phyloP scores from a whole-genome alignment of 2,329 filamentous ascomycete species.

The Thielaviopsis populi region DNA sequence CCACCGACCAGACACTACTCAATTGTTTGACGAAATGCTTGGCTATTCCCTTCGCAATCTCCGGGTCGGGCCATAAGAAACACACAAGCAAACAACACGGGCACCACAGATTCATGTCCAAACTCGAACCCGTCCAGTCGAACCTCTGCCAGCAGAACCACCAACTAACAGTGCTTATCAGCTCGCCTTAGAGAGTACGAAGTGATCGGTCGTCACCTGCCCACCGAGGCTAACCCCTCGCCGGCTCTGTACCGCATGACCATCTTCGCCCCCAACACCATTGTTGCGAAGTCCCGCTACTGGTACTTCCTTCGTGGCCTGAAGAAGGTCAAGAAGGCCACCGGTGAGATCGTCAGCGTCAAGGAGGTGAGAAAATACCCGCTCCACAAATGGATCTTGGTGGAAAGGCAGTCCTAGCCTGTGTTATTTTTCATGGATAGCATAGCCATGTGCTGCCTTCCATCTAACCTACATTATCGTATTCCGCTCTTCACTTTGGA shows the following conservation, averaged over 20 bases:
- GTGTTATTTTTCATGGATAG: background rate
- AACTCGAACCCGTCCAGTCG: conserved; percentile 9
- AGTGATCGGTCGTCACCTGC: conserved; percentile 99
- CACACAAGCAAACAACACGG: background rate
- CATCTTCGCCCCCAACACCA: conserved; percentile 95
- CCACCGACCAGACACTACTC: background rate
- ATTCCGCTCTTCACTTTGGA: background rate
- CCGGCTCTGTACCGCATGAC: conserved; percentile 99
- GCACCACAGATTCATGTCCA: conserved; percentile 5
- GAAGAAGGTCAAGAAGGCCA: conserved; percentile 99
- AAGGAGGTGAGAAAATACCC: conserved; percentile 57
- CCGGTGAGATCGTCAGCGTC: conserved; percentile 95
- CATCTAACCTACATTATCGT: background rate
- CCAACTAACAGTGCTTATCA: conserved; percentile 31
- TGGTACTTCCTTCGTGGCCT: conserved; percentile 99
- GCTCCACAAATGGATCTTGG: background rate
- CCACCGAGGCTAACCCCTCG: conserved; percentile 89
- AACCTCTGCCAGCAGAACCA: conserved; percentile 17
- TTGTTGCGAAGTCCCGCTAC: conserved; percentile 99
- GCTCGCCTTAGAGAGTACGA: conserved; percentile 99
- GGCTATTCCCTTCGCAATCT: background rate
- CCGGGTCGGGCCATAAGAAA: background rate
- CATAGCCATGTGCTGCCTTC: background rate
- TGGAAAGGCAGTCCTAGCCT: background rate
- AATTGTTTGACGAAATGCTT: background rate